Evolutionary conservation across 495 filamentous ascomycete genomes (phyloP), one percentile per base, ranked within the genome.

Genomic region (Cairneyella variabilis): DNA sequence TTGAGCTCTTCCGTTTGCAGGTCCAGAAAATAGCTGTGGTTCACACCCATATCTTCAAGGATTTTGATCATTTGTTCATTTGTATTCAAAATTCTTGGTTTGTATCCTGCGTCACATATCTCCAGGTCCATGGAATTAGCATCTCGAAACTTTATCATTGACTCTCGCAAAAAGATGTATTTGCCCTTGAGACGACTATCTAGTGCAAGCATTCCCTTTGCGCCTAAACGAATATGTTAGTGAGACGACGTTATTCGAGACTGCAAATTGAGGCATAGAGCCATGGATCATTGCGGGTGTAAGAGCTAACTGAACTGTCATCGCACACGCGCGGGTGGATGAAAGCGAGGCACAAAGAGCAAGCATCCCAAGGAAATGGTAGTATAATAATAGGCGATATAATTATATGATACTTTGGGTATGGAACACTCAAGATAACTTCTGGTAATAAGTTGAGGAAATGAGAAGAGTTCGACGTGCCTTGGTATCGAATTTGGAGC

Each of bases 51-150:
- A 58, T 92, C 89, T 59, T 95, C 89, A 25, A 93, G 63, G 26
- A 92, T 87, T 63, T 93, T 91, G 62, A 95, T 88, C 30, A 89
- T 62, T 45, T 85, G 86, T 0, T 82, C 81, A 63, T 91, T 91
- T 2, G 93, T 76, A 26, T 82, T 76, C 59, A 89, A 71, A 0
- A 82, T 80, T 12, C 91, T 74, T 0, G 84, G 84, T 36, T 73
- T 78, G 17, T 74, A 77, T 1, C 76, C 80, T 36, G 78, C 69
- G 34, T 82, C 84, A 59, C 89, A 93, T 48, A 95, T 87, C 51
- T 91, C 89, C 3, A 93, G 72, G 39, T 80, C 69, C 6, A 58
- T 53, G 34, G 57, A 67, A 21, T 78, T 71, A 1, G 65, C 57
- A 21, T 77, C 80, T 9, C 70, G 55, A 57, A 91, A 92, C 59